A percentile compares a stretch with the other conserved stretches of the same genome.
Evolutionary conservation across 2,329 filamentous ascomycete species (phyloP).

Genomic region (Paecilomyces niveus): DNA sequence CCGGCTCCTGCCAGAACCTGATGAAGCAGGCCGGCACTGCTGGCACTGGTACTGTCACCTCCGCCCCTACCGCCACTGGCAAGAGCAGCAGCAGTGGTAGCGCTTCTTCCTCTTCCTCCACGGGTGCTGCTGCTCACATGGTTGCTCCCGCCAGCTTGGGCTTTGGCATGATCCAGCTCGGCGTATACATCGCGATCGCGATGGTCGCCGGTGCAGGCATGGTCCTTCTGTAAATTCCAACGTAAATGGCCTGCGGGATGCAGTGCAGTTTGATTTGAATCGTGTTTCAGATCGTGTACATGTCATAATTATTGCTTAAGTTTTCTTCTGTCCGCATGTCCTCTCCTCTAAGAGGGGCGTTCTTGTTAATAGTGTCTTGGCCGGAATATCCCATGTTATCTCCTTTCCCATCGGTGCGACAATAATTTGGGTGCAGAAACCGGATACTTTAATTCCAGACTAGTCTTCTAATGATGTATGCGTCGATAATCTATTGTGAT

Average conservation of each 20-base stretch:
- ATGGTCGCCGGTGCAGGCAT: conserved; percentile 39
- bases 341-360: background rate
- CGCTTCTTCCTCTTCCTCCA: conserved; percentile 15
- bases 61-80: conserved; percentile 23
- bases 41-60: conserved; percentile 34
- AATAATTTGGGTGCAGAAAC: background rate
- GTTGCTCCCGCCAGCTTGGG: conserved; percentile 27
- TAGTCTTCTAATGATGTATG: too few relatives aligned
- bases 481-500: too few relatives aligned
- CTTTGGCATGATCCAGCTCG: conserved; percentile 35
- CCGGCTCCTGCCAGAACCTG: conserved; percentile 27
- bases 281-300: background rate
- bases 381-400: background rate
- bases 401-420: background rate
- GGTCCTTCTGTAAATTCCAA: conserved; percentile 36
- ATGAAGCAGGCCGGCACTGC: conserved; percentile 33
- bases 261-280: background rate
- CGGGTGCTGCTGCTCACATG: conserved; percentile 23
- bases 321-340: background rate
- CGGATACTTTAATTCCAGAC: too few relatives aligned
- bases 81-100: conserved; percentile 7
- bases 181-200: conserved; percentile 37
- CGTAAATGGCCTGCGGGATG: background rate
- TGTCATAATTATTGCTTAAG: background rate
- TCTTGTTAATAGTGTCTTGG: background rate